These are phyloP conservation scores for Penicillium maclennaniae DNA, from an alignment of 495 filamentous ascomycete species.

Conservation along the genomic window DNA sequence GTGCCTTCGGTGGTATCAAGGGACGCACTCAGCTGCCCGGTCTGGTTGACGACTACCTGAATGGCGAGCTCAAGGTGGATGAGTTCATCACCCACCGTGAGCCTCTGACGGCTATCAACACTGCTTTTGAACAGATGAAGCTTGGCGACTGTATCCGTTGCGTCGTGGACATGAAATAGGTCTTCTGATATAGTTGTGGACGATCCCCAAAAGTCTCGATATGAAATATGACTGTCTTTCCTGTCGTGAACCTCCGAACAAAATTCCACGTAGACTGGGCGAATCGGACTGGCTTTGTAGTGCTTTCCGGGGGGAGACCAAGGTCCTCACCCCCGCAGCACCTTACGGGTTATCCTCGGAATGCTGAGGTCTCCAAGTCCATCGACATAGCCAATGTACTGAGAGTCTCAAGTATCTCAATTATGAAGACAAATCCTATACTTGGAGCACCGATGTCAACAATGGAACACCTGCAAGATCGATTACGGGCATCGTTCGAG, in stretches of 20 bases:
- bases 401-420: not conserved
- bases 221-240: slow-evolving; percentile 27
- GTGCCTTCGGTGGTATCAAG: slow-evolving; percentile 97
- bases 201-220: slow-evolving; percentile 18
- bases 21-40: slow-evolving; percentile 86
- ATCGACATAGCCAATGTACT: not conserved
- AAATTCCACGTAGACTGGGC: not conserved
- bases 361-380: too few relatives aligned
- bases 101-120: slow-evolving; percentile 74
- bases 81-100: slow-evolving; percentile 99
- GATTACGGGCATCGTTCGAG: too few relatives aligned
- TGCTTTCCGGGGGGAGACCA: slow-evolving; percentile 3
- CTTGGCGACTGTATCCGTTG: slow-evolving; percentile 91
- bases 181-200: slow-evolving; percentile 10
- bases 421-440: not conserved
- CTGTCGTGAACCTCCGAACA: not conserved
- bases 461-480: not conserved
- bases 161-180: slow-evolving; percentile 52
- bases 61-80: slow-evolving; percentile 91
- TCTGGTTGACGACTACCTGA: slow-evolving; percentile 86
- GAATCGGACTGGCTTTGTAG: slow-evolving; percentile 7
- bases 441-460: not conserved
- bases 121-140: slow-evolving; percentile 92
- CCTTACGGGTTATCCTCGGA: slow-evolving; percentile 8
- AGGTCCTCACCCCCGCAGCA: slow-evolving; percentile 22